These are phyloP conservation scores for Colletotrichum higginsianum DNA, from an alignment of 2,329 filamentous ascomycete species.

Conservation along the genomic window DNA sequence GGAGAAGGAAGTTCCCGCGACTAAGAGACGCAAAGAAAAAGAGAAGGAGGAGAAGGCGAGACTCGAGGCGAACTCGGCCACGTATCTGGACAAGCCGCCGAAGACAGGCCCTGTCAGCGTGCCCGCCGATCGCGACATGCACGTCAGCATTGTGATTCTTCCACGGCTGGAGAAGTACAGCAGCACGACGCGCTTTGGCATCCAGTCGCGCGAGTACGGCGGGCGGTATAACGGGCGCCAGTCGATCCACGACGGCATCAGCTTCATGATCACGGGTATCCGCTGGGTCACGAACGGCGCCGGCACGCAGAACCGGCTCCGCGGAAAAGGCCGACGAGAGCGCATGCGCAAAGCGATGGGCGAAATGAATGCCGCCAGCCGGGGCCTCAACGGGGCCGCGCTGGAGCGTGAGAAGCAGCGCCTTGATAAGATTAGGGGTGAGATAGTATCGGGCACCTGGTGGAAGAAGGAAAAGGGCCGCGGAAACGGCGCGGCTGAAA, in stretches of 20 bases:
- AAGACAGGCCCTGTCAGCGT: constrained; percentile 74
- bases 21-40: constrained; percentile 52
- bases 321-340: constrained; percentile 69
- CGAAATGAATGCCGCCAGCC: constrained; percentile 60
- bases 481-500: constrained; percentile 45
- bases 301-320: constrained; percentile 68
- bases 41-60: constrained; percentile 52
- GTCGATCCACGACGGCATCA: constrained; percentile 84
- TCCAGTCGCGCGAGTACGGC: constrained; percentile 86
- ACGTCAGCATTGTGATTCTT: constrained; percentile 88
- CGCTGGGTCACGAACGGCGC: constrained; percentile 88
- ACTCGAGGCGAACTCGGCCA: constrained; percentile 54
- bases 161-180: constrained; percentile 84
- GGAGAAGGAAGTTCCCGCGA: constrained; percentile 39
- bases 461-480: constrained; percentile 49
- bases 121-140: constrained; percentile 81
- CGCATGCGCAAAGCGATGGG: constrained; percentile 70
- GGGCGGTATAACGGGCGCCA: constrained; percentile 61
- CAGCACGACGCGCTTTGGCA: constrained; percentile 81
- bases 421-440: constrained; percentile 47
- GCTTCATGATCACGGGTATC: constrained; percentile 86
- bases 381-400: constrained; percentile 39
- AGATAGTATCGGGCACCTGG: constrained; percentile 53
- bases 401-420: constrained; percentile 39
- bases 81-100: constrained; percentile 68